A percentile compares a stretch with the other conserved stretches of the same genome.
Conservation (phyloP, 2,329 filamentous ascomycete genomes). For the Alternaria solani region DNA sequence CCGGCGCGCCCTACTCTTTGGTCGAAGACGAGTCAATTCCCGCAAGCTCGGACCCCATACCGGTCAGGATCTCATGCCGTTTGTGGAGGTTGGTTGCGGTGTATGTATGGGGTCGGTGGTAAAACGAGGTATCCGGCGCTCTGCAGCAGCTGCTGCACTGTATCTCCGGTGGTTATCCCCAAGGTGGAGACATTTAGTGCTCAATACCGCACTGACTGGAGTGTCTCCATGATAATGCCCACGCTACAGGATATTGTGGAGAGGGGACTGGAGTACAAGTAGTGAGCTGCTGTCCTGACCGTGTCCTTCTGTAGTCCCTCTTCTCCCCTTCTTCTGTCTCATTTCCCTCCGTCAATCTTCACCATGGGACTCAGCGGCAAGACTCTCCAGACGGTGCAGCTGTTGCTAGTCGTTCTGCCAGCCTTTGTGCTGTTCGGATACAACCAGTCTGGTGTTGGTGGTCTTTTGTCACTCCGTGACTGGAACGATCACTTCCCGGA, state of each 20-base stretch:
- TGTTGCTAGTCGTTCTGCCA: constrained; percentile 50
- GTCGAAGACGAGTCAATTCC: constrained; percentile 14
- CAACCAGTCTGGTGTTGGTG: constrained; percentile 61
- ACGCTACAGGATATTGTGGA: constrained; percentile 33
- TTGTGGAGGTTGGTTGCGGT: constrained; percentile 10
- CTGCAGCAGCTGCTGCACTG: background rate
- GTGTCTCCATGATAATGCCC: constrained; percentile 12
- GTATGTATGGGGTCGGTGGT: constrained; percentile 8
- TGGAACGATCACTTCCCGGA: constrained; percentile 58
- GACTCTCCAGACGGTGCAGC: constrained; percentile 42
- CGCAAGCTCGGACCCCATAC: constrained; percentile 23
- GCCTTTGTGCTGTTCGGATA: constrained; percentile 61
- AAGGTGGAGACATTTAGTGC: constrained; percentile 15
- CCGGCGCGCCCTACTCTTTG: constrained; percentile 6
- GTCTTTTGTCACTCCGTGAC: constrained; percentile 53
- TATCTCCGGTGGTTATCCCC: constrained; percentile 20
- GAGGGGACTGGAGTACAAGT: constrained; percentile 29
- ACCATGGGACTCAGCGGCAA: constrained; percentile 35
- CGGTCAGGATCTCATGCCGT: constrained; percentile 14
- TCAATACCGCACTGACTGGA: constrained; percentile 11
- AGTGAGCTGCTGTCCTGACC: constrained; percentile 12
- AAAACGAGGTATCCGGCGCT: constrained; percentile 6
- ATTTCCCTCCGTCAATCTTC: background rate
- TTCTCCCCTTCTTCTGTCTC: constrained; percentile 6
- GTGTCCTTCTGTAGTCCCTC: constrained; percentile 16